Evolutionary conservation across 345 rosid genomes (phyloP).

Genomic region (Theobroma cacao): DNA sequence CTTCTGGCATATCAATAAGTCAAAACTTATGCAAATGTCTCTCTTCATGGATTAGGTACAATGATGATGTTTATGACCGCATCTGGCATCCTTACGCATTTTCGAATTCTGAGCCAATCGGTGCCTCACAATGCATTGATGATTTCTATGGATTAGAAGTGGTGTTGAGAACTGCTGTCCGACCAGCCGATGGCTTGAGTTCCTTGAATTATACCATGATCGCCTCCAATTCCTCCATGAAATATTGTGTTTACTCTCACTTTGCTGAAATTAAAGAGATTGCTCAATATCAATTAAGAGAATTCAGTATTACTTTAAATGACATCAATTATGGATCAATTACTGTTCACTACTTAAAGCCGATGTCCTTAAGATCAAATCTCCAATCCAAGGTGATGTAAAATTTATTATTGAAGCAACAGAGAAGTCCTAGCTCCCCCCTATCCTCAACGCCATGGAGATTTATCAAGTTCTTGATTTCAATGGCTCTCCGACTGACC

Average conservation of each 20-base stretch:
- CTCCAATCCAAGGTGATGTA: background rate
- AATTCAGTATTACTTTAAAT: slow-evolving; percentile 12
- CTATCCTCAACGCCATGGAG: slow-evolving; percentile 32
- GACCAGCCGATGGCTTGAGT: background rate
- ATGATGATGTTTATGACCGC: too few species aligned
- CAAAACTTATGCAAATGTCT: too few species aligned
- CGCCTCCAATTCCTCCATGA: too few species aligned
- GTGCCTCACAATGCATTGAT: too few species aligned
- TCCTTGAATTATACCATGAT: background rate
- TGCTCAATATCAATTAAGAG: background rate
- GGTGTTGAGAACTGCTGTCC: background rate
- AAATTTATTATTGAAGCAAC: slow-evolving; percentile 5
- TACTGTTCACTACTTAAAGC: slow-evolving; percentile 19
- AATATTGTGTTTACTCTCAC: too few species aligned
- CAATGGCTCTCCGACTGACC: slow-evolving; percentile 7
- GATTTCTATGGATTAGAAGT: too few species aligned
- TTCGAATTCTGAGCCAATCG: too few species aligned
- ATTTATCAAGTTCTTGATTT: background rate
- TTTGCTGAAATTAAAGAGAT: slow-evolving; percentile 15
- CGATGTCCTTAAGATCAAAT: background rate
- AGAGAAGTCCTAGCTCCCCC: slow-evolving; percentile 12
- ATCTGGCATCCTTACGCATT: too few species aligned
- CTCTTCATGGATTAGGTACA: too few species aligned
- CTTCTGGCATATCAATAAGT: too few species aligned
- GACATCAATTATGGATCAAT: background rate